Percentiles rank a stretch among this genome's conserved stretches.
Evolutionary conservation across 2,329 filamentous ascomycete genomes (phyloP).

Genomic region (Dryadomyces sulphureus): DNA sequence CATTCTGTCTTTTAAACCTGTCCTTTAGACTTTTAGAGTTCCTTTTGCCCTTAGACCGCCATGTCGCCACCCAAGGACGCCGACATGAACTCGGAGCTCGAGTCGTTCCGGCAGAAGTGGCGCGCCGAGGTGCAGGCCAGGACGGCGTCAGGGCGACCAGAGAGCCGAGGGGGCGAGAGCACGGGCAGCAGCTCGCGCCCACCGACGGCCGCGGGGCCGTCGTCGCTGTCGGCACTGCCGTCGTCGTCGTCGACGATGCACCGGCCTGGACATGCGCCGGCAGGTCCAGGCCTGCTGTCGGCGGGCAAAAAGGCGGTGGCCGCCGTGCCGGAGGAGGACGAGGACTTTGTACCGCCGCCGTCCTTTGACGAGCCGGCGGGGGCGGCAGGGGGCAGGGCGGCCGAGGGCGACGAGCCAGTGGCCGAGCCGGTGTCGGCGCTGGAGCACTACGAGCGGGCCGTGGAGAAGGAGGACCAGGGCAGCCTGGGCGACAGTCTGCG

Average conservation of each 20-base stretch:
- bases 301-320: slow-evolving; percentile 12
- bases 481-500: slow-evolving; percentile 78
- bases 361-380: slow-evolving; percentile 19
- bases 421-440: slow-evolving; percentile 57
- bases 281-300: slow-evolving; percentile 2
- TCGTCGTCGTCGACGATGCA: background rate
- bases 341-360: slow-evolving; percentile 19
- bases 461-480: slow-evolving; percentile 74
- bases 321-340: slow-evolving; percentile 18
- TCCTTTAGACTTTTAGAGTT: background rate
- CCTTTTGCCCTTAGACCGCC: background rate
- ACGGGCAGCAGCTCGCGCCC: background rate
- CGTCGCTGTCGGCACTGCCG: background rate
- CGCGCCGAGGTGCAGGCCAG: slow-evolving; percentile 55
- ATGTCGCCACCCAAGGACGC: slow-evolving; percentile 5
- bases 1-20: background rate
- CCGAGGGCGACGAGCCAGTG: background rate
- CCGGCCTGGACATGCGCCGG: background rate
- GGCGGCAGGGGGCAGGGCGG: slow-evolving; percentile 2
- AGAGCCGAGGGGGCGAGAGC: slow-evolving; percentile 3
- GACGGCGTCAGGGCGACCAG: slow-evolving; percentile 10
- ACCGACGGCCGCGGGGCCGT: background rate
- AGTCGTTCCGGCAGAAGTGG: slow-evolving; percentile 78
- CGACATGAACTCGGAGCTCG: slow-evolving; percentile 53
- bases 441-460: slow-evolving; percentile 85